Conservation (phyloP, 495 filamentous ascomycete species). For the Hapsidospora chrysogenum region DNA sequence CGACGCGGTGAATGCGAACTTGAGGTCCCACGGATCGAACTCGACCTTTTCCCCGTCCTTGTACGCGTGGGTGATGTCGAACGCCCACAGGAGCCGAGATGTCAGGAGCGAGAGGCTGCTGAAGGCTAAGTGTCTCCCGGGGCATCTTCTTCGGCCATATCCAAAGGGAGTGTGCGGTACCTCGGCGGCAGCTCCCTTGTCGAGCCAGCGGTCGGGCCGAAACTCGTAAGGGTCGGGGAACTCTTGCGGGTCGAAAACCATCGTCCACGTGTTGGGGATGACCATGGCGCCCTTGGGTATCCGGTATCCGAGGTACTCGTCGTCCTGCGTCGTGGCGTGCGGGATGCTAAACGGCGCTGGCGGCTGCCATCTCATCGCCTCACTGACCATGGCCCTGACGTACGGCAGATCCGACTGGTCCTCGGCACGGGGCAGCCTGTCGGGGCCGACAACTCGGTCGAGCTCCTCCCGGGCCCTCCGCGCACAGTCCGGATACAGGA, state of each 20-base stretch:
- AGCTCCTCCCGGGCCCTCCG: conserved; percentile 31
- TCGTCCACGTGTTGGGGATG: background rate
- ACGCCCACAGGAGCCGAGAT: too few relatives aligned
- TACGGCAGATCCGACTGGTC: conserved; percentile 43
- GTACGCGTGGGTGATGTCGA: too few relatives aligned
- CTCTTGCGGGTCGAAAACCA: conserved; percentile 10
- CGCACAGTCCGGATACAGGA: conserved; percentile 15
- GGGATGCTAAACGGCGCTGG: conserved; percentile 29
- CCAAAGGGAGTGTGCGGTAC: too few relatives aligned
- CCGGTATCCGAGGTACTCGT: conserved; percentile 7
- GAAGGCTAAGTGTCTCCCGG: too few relatives aligned
- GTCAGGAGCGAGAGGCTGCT: too few relatives aligned
- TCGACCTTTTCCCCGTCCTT: too few relatives aligned
- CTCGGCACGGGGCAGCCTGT: conserved; percentile 37
- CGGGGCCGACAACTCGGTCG: conserved; percentile 36
- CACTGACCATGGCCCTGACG: conserved; percentile 36
- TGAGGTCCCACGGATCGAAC: too few relatives aligned
- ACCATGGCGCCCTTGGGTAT: background rate
- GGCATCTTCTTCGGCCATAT: too few relatives aligned
- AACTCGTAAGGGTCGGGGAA: conserved; percentile 29
- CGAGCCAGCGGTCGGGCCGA: conserved; percentile 22
- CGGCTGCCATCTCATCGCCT: conserved; percentile 32
- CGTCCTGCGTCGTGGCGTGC: conserved; percentile 25
- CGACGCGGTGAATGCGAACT: too few relatives aligned
- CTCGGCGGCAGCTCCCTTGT: too few relatives aligned